A percentile compares a stretch with the other conserved stretches of the same genome.
These are phyloP conservation scores for Pythium coloratum DNA, from an alignment of 352 stramenopile species.

Conservation along the genomic window DNA sequence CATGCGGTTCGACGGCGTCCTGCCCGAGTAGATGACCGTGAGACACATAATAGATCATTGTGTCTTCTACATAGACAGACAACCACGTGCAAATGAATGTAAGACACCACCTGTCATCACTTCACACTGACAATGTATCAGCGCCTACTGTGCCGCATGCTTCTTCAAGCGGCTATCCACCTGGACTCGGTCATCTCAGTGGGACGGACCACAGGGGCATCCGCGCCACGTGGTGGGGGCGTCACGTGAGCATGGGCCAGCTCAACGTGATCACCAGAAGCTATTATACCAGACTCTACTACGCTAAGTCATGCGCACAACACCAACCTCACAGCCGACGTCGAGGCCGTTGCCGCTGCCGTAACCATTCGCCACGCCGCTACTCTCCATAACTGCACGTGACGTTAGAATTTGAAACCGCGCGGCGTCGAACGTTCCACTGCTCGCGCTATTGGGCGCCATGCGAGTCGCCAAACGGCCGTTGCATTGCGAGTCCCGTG, in stretches of 20 bases:
- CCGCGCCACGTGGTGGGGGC: background rate
- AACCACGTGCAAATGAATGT: background rate
- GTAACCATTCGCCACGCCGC: background rate
- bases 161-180: background rate
- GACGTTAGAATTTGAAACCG: background rate
- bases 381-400: background rate
- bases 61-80: too few relatives aligned
- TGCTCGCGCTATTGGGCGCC: background rate
- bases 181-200: background rate
- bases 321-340: too few relatives aligned
- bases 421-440: background rate
- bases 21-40: slow-evolving; percentile 14
- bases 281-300: too few relatives aligned
- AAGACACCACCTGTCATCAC: background rate
- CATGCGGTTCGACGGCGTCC: slow-evolving; percentile 23
- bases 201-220: background rate
- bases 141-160: background rate
- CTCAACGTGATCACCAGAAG: too few relatives aligned
- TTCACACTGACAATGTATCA: background rate
- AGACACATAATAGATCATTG: too few relatives aligned
- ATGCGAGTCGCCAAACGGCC: background rate
- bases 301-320: too few relatives aligned
- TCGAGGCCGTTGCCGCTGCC: background rate
- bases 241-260: background rate
- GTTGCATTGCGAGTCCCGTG: background rate